Conservation (phyloP, 1,284 basidiomycete species). For the Meripilus lineatus region DNA sequence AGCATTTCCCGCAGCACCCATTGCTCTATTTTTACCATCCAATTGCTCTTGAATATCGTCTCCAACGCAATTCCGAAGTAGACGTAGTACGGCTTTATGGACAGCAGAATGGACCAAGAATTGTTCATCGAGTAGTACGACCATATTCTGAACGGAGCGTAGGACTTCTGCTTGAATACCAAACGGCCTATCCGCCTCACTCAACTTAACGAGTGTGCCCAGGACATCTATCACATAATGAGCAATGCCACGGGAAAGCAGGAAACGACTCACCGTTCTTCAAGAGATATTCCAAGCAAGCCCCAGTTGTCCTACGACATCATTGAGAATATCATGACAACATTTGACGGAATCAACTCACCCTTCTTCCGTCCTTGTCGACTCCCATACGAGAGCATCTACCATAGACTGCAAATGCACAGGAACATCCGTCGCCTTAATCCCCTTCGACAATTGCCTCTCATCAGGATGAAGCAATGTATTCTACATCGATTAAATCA, state of each 20-base stretch:
- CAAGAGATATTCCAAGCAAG: constrained; percentile 86
- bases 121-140: constrained; percentile 84
- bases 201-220: constrained; percentile 79
- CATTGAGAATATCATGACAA: constrained; percentile 11
- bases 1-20: constrained; percentile 79
- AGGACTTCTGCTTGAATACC: constrained; percentile 87
- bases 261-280: constrained; percentile 62
- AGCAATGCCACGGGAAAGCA: constrained; percentile 1
- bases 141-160: constrained; percentile 80
- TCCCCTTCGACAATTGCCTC: constrained; percentile 76
- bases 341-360: constrained; percentile 35
- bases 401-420: constrained; percentile 77
- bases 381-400: constrained; percentile 84
- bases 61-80: constrained; percentile 88
- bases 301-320: constrained; percentile 66
- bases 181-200: constrained; percentile 76
- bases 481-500: constrained; percentile 39
- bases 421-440: constrained; percentile 79
- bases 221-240: constrained; percentile 58
- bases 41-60: constrained; percentile 83
- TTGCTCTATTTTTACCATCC: constrained; percentile 68
- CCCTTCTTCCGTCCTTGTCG: constrained; percentile 80
- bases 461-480: constrained; percentile 79
- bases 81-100: constrained; percentile 81
- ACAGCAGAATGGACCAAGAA: constrained; percentile 89